Base-by-base conservation (phyloP, 305 asterid species). In the Fraxinus ornus region DNA sequence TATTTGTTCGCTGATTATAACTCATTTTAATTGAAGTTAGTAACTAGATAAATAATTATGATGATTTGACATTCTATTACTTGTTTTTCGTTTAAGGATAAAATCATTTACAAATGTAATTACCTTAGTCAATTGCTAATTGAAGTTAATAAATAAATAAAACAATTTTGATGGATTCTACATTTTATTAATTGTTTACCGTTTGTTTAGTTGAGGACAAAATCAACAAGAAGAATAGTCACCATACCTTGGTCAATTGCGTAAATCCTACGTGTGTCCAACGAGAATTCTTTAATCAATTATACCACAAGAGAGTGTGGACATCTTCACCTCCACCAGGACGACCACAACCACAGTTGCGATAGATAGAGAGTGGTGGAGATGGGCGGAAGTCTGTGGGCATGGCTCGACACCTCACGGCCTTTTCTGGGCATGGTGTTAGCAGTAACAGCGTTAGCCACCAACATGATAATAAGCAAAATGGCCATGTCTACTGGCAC, bases 401-500 rank as follows among this genome's bases (percentile, higher is more conserved):
- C 86, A 79, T 85, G 90, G 91, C 79, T 89, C 13, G 30, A 77
- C n/a, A 80, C 71, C 33, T 88, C 91, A 7, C 60, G 86, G 82
- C 92, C 92, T 15, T 84, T 86, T 37, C 15, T 83, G 4, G 90
- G 87, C 70, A 90, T 90, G 91, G 74, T 77, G 19, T 84, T 88
- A 30, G 91, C 90, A 0, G 84, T 90, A 9, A 79, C 76, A 81
- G 89, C 89, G 41, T 41, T 90, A 52, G 89, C 90, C 24, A 21
- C 83, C 2, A 88, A 83, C 77, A 84, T 83, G 84, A 90, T 90
- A 13, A 78, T 88, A n/a, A 86, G 88, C 85, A 90, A 92, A 84
- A 80, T 85, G 84, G 94, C 92, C 55, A 89, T 88, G 83, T 81
- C 91, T 32, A 76, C 76, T 49, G 94, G 91, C 76, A 88, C 86